phyloP scores from a whole-genome alignment of 148 eudicot genomes.

The Vaccinium corymbosum region DNA sequence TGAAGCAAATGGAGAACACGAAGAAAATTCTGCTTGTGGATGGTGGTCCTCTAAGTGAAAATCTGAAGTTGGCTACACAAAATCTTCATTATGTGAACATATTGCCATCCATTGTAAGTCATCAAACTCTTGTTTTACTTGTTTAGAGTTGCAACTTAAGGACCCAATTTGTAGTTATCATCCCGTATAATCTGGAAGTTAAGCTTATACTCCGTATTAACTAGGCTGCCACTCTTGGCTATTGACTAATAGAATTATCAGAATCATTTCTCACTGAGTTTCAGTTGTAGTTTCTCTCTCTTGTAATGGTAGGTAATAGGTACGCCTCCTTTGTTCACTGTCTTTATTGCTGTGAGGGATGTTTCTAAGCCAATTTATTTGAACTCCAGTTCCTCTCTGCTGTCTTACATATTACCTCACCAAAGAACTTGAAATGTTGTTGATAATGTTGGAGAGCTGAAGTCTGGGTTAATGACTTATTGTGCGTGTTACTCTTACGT shows the following conservation, averaged over 20 bases:
- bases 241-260: neutral
- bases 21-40: slow-evolving; percentile 87
- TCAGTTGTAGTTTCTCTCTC: neutral
- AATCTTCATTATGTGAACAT: slow-evolving; percentile 79
- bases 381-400: neutral
- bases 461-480: neutral
- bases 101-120: slow-evolving; percentile 87
- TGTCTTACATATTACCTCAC: neutral
- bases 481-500: neutral
- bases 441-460: neutral
- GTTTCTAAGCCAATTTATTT: neutral
- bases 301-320: neutral
- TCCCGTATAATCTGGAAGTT: neutral
- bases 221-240: neutral
- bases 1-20: slow-evolving; percentile 52
- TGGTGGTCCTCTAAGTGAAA: slow-evolving; percentile 68
- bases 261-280: neutral
- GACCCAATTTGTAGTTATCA: neutral
- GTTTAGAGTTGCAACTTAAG: neutral
- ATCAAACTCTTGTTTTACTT: neutral
- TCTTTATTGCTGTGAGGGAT: neutral
- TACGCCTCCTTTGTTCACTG: neutral
- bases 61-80: slow-evolving; percentile 81
- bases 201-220: neutral
- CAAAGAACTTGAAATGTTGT: neutral